Percentiles rank a stretch among this genome's conserved stretches.
These are phyloP conservation scores for Lactarius psammicola DNA, from an alignment of 768 basidiomycete species.

Conservation along the genomic window DNA sequence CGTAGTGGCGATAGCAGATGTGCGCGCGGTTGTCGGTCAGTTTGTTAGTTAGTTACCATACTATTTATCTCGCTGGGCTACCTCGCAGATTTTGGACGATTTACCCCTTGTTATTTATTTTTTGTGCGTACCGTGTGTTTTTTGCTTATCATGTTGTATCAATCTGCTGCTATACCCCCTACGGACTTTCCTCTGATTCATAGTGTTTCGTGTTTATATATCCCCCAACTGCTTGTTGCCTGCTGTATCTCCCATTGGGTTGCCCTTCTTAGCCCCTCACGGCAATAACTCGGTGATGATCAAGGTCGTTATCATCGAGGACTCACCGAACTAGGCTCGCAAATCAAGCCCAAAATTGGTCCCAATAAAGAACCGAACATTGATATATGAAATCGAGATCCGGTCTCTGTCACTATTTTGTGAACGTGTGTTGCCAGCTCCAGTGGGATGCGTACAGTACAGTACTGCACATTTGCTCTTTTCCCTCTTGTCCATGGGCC, in stretches of 20 bases:
- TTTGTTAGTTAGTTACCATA: neutral
- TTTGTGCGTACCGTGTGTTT: neutral
- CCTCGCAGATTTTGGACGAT: neutral
- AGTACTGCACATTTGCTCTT: no score
- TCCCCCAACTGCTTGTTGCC: neutral
- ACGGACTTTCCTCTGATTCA: neutral
- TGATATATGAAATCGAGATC: no score
- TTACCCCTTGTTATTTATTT: neutral
- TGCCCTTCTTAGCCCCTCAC: neutral
- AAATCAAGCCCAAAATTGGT: no score
- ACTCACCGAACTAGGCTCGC: no score
- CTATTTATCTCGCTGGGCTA: neutral
- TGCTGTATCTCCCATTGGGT: neutral
- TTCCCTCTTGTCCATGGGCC: no score
- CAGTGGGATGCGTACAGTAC: no score
- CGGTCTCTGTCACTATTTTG: no score
- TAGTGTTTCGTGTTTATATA: neutral
- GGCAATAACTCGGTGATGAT: no score
- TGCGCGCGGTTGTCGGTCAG: neutral
- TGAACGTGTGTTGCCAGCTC: no score
- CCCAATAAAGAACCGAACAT: no score
- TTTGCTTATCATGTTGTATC: conserved; percentile 3
- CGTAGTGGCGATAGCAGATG: neutral
- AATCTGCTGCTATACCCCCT: conserved; percentile 2
- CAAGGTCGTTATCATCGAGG: no score